phyloP scores from a whole-genome alignment of 169 alveolate genomes.

The Cryptosporidium tyzzeri region DNA sequence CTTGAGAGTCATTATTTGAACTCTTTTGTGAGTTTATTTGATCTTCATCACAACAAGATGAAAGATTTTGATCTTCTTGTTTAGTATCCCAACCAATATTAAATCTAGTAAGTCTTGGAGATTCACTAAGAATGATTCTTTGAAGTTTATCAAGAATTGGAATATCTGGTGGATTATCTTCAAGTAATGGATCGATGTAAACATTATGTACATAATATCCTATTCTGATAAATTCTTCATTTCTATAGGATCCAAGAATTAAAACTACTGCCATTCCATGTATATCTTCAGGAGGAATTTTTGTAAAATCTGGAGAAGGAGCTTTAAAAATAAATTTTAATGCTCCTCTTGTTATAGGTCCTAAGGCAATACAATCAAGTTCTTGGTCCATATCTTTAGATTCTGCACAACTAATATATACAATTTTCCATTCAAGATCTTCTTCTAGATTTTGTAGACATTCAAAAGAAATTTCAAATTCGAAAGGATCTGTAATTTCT shows the following conservation, averaged over 20 bases:
- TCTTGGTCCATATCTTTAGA: constrained; percentile 90
- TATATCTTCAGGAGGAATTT: constrained; percentile 89
- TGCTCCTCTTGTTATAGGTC: constrained; percentile 93
- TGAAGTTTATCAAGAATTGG: constrained; percentile 92
- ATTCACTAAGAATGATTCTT: constrained; percentile 92
- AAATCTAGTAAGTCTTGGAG: constrained; percentile 97
- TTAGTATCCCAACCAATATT: constrained; percentile 94
- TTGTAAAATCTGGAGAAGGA: constrained; percentile 92
- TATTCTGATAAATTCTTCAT: constrained; percentile 95
- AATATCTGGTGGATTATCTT: constrained; percentile 94
- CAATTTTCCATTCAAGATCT: constrained; percentile 93
- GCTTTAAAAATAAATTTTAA: constrained; percentile 93
- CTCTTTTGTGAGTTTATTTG: constrained; percentile 12
- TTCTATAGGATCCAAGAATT: constrained; percentile 93
- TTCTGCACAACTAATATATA: constrained; percentile 84
- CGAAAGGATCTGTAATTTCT: constrained; percentile 91
- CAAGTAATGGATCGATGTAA: constrained; percentile 92
- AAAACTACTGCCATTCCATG: constrained; percentile 97
- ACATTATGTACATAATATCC: constrained; percentile 96
- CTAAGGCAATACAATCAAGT: constrained; percentile 94
- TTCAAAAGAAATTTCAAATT: constrained; percentile 94
- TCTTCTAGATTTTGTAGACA: constrained; percentile 89
- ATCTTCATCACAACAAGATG: background rate
- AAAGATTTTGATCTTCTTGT: background rate
- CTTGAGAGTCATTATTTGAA: constrained; percentile 6